Evolutionary conservation across 2,329 filamentous ascomycete genomes (phyloP), one percentile per base, ranked within the genome.

Genomic region (Ascochyta viciae-villosae): DNA sequence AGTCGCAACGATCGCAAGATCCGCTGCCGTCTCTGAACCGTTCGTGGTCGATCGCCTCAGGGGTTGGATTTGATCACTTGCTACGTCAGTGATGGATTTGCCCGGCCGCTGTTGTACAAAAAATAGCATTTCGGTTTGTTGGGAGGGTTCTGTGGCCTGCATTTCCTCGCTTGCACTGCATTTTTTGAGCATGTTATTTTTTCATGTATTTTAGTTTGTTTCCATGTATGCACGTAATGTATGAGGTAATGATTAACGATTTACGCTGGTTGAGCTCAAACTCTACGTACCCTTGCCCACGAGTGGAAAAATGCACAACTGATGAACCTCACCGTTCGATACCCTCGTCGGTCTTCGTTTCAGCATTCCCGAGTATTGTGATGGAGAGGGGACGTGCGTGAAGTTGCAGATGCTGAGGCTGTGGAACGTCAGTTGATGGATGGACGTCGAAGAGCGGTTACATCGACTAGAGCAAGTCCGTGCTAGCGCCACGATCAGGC

Each of bases 131-230:
- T 63, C 50, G 60, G 59, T 63, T 46, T 56, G 43, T 62, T 42
- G 48, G 52, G 33, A 1, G 43, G 45, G 57, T 56, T 58, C 41
- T 49, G 49, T 53, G 41, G 48, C 54, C 39, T 50, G 52, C 56
- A 57, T 41, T 63, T 57, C 33, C 33, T 37, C 27, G 54, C 47
- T 59, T 41, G 45, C 53, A 58, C 52, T 60, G 52, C 52, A 50
- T 50, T 40, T 55, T 58, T 48, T 64, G 45, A 52, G 58, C 52
- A 61, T 57, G 31, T 43, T 57, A 60, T 46, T 60, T 38, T 26
- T 65, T 60, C 61, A 58, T 71, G 65, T 69, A 69, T 24, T 64
- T 50, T 71, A 67, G 57, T 53, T 58, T 57, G 39, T 57, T 56
- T 47, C 47, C 45, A 51, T 60, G 49, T 58, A 50, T 57, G 50